Evolutionary conservation across 2,329 filamentous ascomycete species (phyloP), one percentile per base, ranked within the genome.

Genomic region (Karstenula rhodostoma): DNA sequence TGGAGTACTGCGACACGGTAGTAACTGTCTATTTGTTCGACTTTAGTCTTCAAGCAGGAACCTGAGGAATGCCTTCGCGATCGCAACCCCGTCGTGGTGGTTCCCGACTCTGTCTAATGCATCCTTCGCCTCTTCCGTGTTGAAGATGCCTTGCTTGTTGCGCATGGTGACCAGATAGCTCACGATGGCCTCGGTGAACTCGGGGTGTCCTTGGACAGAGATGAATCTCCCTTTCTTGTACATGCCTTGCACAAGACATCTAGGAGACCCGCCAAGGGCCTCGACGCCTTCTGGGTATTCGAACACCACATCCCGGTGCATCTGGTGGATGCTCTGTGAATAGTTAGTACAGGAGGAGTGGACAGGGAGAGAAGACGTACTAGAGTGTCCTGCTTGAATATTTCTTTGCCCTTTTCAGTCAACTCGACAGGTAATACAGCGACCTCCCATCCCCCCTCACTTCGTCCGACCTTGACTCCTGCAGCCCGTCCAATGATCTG

Each of bases 151-250:
- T 50, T 81, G 81, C 29, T 83, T 81, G 71, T 90, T 86, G 58
- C 93, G 84, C 61, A 84, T 79, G 61, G 85, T 82, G 57, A 94
- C 78, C 40, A 96, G 78, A 75, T 92, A 89, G 19, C 80, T 81
- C 68, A 93, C 86, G 65, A 96, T 93, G 17, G 87, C 84, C 60
- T 84, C 83, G 4, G 84, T 90, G 74, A 94, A 95, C 77, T 97
- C 93, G 0, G 93, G 93, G 76, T 96, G 93, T 6, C 92, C 93
- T 80, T 97, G 93, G 1, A 96, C 86, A 0, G 91, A 89, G 62
- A 96, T 89, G 61, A 91, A 81, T 37, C 84, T 84, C 44, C 84
- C 81, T 9, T 88, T 86, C 22, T 83, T 78, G 73, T 95, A 91
- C 86, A 96, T 92, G 62, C 89, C 90, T 77, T 96, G 93, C n/a